Base-by-base conservation (phyloP, 441 rosid genomes). In the Mallotus japonicus region DNA sequence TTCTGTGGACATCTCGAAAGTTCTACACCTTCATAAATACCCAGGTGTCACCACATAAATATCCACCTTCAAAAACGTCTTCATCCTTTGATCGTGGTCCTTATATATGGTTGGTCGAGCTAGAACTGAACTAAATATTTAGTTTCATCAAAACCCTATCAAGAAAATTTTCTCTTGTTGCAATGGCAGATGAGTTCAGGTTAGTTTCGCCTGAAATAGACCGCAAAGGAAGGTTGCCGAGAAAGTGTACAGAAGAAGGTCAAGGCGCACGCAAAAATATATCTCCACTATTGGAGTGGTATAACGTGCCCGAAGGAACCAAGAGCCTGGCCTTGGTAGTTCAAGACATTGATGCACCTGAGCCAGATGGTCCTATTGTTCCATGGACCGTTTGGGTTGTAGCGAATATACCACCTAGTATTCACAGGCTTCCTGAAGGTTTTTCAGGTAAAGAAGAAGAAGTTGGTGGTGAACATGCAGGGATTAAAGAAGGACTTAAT, bases 381-480 rank as follows among this genome's bases (percentile, higher is more conserved):
- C 96, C 93, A 0, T 92, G 96, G 96, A 88, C 92, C 3, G 58
- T 77, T 10, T 92, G 97, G 97, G 92, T 90, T 15, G 92, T 87
- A 17, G 82, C 77, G 4, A 88, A 90, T 62, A 89, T 92, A 44
- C 92, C 92, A 0, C 88, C 93, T 2, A 72, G 68, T 12, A 10
- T 90, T 76, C 88, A 90, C 78, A 86, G 94, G 19, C 60, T 92
- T 0, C 90, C 95, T 0, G 95, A 89, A 78, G 96, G 84, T 20
- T 90, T 86, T 71, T 92, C 96, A 0, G 84, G 90, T 10, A 86
- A 86, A 51, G 90, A 76, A 22, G 89, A 80, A 69, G 80, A 85
- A 37, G 9, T 20, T 6, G 83, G 84, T 1, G 86, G 83, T 17
- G 85, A 84, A 0, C 76, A 74, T 73, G 87, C 68, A 0, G 57